Percentiles rank a stretch among this genome's conserved stretches.
phyloP scores from a whole-genome alignment of 257 asterid species.

The Solanum medicagineum region DNA sequence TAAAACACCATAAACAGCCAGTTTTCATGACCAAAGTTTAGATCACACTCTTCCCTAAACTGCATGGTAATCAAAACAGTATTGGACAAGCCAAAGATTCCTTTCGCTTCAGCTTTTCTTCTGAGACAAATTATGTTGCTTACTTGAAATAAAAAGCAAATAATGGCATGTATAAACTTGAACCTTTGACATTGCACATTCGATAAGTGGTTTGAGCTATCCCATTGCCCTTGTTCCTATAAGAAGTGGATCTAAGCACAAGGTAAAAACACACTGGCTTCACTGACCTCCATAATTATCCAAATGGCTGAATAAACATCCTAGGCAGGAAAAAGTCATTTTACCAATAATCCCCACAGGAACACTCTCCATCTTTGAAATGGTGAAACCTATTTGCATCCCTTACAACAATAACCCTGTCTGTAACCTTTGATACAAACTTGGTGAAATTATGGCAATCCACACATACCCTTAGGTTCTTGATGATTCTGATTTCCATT shows the following conservation, averaged over 20 bases:
- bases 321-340: background rate
- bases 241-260: background rate
- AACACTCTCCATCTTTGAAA: constrained; percentile 62
- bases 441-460: constrained; percentile 87
- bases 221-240: background rate
- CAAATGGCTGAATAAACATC: background rate
- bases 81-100: background rate
- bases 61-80: background rate
- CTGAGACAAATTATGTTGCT: background rate
- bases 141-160: background rate
- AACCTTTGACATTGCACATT: background rate
- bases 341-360: constrained; percentile 90
- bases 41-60: background rate
- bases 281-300: background rate
- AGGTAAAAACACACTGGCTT: background rate
- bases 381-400: constrained; percentile 92
- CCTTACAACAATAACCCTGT: constrained; percentile 58
- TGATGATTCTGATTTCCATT: constrained; percentile 64
- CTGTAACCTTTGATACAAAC: constrained; percentile 53
- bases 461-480: constrained; percentile 83
- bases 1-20: background rate
- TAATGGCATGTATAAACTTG: background rate
- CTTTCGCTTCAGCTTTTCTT: background rate
- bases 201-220: background rate
- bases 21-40: background rate